These are phyloP conservation scores for Lentinula raphanica DNA, from an alignment of 768 basidiomycete genomes.

Conservation along the genomic window DNA sequence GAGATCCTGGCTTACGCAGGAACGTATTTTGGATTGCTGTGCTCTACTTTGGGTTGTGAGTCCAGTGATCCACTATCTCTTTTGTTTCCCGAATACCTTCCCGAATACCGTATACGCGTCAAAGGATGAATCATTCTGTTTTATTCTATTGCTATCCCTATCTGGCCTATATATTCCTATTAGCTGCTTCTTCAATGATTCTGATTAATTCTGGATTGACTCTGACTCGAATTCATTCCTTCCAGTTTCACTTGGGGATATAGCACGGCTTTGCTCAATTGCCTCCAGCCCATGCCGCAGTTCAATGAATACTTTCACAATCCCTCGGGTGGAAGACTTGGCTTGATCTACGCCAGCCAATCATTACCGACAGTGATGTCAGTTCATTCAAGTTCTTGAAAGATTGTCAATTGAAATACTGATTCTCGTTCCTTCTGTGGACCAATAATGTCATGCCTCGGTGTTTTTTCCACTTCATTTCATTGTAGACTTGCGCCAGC, in stretches of 20 bases:
- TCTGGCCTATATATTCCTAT: no score
- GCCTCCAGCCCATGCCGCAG: constrained; percentile 1
- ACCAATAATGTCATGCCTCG: no score
- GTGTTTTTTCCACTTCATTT: no score
- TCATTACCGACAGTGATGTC: constrained; percentile 3
- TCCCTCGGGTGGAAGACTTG: constrained; percentile 1
- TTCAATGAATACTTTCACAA: constrained; percentile 5
- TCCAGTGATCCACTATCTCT: not conserved
- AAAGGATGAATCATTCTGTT: not conserved
- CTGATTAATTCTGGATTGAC: no score
- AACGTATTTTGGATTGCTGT: constrained; percentile 5
- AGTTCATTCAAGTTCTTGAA: no score
- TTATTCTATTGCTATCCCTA: not conserved
- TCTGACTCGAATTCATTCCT: not conserved
- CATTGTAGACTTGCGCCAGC: constrained; percentile 4
- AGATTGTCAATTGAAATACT: no score
- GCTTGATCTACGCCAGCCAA: constrained; percentile 3
- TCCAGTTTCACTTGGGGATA: constrained; percentile 4
- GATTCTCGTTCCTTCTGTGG: no score
- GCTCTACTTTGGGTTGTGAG: constrained; percentile 4
- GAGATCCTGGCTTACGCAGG: not conserved
- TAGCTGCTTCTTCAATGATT: no score
- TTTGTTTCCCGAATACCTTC: not conserved
- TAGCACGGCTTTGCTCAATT: constrained; percentile 3
- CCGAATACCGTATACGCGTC: no score